A percentile compares a stretch with the other conserved stretches of the same genome.
phyloP scores from a whole-genome alignment of 352 stramenopile genomes.

The Elongisporangium anandrum region DNA sequence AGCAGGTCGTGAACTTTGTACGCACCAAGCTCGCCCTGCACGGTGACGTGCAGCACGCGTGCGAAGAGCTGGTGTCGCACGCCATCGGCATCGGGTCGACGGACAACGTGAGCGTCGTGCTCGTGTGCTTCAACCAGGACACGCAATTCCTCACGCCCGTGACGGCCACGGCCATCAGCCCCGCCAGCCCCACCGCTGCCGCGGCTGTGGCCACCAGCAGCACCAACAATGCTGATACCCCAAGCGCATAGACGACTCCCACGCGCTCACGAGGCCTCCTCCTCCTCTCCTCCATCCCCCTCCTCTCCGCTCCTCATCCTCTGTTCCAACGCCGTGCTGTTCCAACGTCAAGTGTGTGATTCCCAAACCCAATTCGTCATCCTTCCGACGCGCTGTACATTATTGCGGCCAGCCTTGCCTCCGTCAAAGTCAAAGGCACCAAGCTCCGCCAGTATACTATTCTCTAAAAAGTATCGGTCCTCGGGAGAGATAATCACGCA shows the following conservation, averaged over 20 bases:
- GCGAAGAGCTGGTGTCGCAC: constrained; percentile 78
- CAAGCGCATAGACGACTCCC: background rate
- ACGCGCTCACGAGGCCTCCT: background rate
- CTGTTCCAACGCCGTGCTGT: background rate
- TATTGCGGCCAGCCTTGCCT: background rate
- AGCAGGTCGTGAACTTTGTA: constrained; percentile 83
- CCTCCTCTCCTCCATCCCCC: background rate
- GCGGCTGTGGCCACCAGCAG: background rate
- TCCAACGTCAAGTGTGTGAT: background rate
- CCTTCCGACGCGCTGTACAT: background rate
- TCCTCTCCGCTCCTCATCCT: background rate
- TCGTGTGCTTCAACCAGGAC: constrained; percentile 76
- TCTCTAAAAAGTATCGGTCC: background rate
- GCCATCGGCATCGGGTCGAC: constrained; percentile 75
- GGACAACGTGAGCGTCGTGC: constrained; percentile 81
- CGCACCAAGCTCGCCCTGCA: constrained; percentile 61
- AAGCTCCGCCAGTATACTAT: background rate
- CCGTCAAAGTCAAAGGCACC: background rate
- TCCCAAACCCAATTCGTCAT: background rate
- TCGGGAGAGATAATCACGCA: background rate
- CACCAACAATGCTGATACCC: background rate
- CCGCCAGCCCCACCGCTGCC: background rate
- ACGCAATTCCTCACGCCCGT: constrained; percentile 25
- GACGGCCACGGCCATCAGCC: constrained; percentile 10
- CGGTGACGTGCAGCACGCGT: constrained; percentile 70